These are phyloP conservation scores for Fusarium ambrosium DNA, from an alignment of 2,329 filamentous ascomycete genomes.

Conservation along the genomic window DNA sequence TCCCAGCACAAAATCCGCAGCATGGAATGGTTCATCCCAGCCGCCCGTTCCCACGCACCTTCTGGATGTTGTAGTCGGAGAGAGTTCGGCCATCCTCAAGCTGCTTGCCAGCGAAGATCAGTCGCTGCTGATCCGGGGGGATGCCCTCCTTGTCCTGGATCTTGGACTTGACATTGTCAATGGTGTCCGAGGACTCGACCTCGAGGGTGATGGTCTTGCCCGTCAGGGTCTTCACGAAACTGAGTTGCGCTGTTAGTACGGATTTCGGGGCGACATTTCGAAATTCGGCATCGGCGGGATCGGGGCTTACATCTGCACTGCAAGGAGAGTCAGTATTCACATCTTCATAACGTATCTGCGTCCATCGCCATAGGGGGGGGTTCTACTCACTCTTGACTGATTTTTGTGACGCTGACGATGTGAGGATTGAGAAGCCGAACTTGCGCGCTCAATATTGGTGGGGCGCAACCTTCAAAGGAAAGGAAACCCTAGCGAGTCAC, in stretches of 20 bases:
- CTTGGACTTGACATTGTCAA: constrained; percentile 99
- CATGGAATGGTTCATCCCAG: constrained; percentile 4
- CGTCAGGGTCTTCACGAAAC: constrained; percentile 99
- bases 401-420: constrained; percentile 64
- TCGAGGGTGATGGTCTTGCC: constrained; percentile 99
- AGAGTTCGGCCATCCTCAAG: constrained; percentile 98
- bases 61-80: constrained; percentile 99
- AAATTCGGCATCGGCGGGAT: constrained; percentile 43
- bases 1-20: not conserved
- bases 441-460: constrained; percentile 60
- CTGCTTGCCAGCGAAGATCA: constrained; percentile 99
- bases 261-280: constrained; percentile 16
- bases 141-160: constrained; percentile 99
- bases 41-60: constrained; percentile 70
- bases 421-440: constrained; percentile 54
- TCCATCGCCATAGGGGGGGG: constrained; percentile 24
- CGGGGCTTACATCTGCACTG: constrained; percentile 89
- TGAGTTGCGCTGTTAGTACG: constrained; percentile 59
- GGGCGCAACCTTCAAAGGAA: constrained; percentile 52
- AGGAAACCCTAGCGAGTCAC: constrained; percentile 55
- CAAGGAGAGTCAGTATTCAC: constrained; percentile 43
- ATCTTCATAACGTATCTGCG: constrained; percentile 19
- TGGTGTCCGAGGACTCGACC: constrained; percentile 98
- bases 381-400: constrained; percentile 70
- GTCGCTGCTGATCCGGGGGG: constrained; percentile 95